Evolutionary conservation across 495 filamentous ascomycete genomes (phyloP).

Genomic region (Aspergillus mulundensis): DNA sequence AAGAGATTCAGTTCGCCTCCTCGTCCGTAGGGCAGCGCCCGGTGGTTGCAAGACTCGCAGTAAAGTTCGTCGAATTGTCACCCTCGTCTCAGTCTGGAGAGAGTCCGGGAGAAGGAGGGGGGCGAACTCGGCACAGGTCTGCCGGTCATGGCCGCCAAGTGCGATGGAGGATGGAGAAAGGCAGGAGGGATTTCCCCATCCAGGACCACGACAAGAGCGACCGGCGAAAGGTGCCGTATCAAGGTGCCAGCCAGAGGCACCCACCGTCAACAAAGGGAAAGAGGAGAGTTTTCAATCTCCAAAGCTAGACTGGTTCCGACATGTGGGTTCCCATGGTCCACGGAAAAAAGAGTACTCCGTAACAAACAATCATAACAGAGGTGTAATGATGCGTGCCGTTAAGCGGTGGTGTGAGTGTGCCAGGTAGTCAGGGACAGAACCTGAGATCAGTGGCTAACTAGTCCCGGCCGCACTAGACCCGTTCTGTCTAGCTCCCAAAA

Average conservation of each 20-base stretch:
- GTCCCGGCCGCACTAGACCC: slow-evolving; percentile 17
- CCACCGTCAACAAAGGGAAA: slow-evolving; percentile 11
- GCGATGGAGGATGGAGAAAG: slow-evolving; percentile 8
- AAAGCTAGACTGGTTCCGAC: slow-evolving; percentile 15
- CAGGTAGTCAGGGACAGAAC: slow-evolving; percentile 20
- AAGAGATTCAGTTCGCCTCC: neutral
- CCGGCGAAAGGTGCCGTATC: slow-evolving; percentile 20
- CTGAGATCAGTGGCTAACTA: slow-evolving; percentile 25
- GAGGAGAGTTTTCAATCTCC: slow-evolving; percentile 22
- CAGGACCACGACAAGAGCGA: slow-evolving; percentile 12
- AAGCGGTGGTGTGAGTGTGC: slow-evolving; percentile 21
- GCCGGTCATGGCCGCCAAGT: slow-evolving; percentile 19
- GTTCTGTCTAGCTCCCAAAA: slow-evolving; percentile 9
- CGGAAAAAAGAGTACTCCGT: slow-evolving; percentile 16
- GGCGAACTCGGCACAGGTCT: slow-evolving; percentile 28
- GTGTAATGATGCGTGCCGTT: slow-evolving; percentile 19
- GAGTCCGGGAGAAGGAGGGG: slow-evolving; percentile 5
- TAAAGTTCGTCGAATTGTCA: neutral
- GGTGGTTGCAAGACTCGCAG: neutral
- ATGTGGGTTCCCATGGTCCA: slow-evolving; percentile 13
- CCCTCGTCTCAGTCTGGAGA: neutral
- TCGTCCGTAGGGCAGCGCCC: neutral
- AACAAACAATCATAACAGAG: slow-evolving; percentile 10
- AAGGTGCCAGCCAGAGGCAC: slow-evolving; percentile 3
- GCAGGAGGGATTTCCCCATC: slow-evolving; percentile 17